phyloP scores from a whole-genome alignment of 2,329 filamentous ascomycete genomes.

The Alternaria viburni region DNA sequence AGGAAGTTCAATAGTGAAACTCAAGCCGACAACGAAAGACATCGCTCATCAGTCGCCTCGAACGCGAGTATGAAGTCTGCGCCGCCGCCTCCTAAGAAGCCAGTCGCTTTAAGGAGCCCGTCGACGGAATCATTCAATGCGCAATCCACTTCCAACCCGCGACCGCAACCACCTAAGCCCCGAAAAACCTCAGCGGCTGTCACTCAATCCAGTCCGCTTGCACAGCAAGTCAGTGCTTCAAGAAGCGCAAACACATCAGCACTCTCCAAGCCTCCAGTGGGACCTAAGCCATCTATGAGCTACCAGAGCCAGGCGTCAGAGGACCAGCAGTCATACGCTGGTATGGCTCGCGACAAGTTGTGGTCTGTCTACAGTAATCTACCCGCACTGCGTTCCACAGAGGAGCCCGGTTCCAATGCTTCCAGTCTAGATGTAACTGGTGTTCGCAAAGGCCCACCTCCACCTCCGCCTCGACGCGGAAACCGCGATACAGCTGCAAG shows the following conservation, averaged over 20 bases:
- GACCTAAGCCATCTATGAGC: slow-evolving; percentile 34
- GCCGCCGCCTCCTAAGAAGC: slow-evolving; percentile 42
- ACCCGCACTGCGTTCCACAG: slow-evolving; percentile 41
- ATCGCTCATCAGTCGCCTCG: slow-evolving; percentile 24
- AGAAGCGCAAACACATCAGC: slow-evolving; percentile 38
- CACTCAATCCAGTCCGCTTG: slow-evolving; percentile 36
- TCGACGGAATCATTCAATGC: slow-evolving; percentile 36
- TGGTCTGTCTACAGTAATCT: slow-evolving; percentile 50
- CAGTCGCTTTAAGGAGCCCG: slow-evolving; percentile 47
- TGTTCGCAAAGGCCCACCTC: slow-evolving; percentile 35
- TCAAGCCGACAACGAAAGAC: slow-evolving; percentile 17
- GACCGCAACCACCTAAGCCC: slow-evolving; percentile 43
- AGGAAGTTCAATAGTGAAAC: slow-evolving; percentile 38
- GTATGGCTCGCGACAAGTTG: slow-evolving; percentile 48
- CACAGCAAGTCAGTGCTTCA: slow-evolving; percentile 27
- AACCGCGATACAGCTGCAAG: slow-evolving; percentile 46
- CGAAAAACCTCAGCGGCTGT: slow-evolving; percentile 34
- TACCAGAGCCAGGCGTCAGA: slow-evolving; percentile 19
- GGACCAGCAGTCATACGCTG: slow-evolving; percentile 42
- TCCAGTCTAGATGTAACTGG: slow-evolving; percentile 14
- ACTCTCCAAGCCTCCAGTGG: slow-evolving; percentile 39
- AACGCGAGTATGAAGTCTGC: slow-evolving; percentile 36
- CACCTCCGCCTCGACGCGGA: slow-evolving; percentile 46
- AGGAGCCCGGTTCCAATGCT: slow-evolving; percentile 15
- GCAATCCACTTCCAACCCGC: slow-evolving; percentile 34